phyloP scores from a whole-genome alignment of 192 early-diverging fungal genomes.

The Endogone sp. region DNA sequence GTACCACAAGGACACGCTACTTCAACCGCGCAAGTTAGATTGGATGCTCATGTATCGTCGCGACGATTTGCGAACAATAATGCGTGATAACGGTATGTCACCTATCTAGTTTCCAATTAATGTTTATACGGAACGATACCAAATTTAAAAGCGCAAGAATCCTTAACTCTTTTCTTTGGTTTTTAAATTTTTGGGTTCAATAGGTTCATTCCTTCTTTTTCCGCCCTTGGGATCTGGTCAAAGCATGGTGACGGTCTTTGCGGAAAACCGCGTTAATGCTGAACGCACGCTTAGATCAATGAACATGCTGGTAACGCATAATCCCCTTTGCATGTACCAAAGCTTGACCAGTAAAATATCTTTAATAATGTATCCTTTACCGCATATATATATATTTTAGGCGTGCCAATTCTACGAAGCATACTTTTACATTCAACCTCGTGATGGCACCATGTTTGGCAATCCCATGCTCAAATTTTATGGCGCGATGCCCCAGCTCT shows the following conservation, averaged over 20 bases:
- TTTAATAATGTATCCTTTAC: no score
- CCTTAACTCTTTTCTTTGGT: no score
- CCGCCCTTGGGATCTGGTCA: conserved; percentile 54
- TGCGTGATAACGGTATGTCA: conserved; percentile 68
- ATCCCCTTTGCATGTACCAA: background rate
- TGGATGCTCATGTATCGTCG: conserved; percentile 68
- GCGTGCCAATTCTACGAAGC: conserved; percentile 29
- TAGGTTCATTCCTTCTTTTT: conserved; percentile 49
- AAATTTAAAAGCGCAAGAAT: no score
- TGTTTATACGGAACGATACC: conserved; percentile 1
- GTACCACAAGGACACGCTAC: conserved; percentile 35
- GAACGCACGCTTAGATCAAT: conserved; percentile 67
- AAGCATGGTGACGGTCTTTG: conserved; percentile 55
- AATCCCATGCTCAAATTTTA: conserved; percentile 22
- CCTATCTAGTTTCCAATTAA: conserved; percentile 1
- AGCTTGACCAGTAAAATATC: no score
- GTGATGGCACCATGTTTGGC: conserved; percentile 24
- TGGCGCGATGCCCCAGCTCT: conserved; percentile 29
- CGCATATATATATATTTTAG: no score
- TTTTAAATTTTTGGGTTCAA: background rate
- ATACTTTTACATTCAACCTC: conserved; percentile 21
- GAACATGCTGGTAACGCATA: conserved; percentile 57
- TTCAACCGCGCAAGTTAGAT: conserved; percentile 66
- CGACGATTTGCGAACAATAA: conserved; percentile 61
- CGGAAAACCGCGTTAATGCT: conserved; percentile 64